Base-by-base conservation (phyloP, 495 filamentous ascomycete genomes). In the Elasticomyces elasticus region DNA sequence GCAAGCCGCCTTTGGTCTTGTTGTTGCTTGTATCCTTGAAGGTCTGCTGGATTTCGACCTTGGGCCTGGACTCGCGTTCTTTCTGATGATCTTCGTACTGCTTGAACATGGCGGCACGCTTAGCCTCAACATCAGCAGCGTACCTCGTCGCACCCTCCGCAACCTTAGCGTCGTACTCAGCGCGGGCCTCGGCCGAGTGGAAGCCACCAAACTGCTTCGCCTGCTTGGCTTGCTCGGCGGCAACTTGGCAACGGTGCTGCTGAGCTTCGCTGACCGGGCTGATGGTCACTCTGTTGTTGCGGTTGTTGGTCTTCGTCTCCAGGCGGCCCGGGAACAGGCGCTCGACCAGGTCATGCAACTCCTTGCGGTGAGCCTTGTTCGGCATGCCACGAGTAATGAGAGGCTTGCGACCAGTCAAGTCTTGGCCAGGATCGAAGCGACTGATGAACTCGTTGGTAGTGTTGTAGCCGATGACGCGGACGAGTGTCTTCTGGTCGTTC, bases 1-100 rank as follows among this genome's bases (percentile, higher is more conserved):
- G 47, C 47, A 31, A 31, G 47, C 47, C 47, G n/a, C 35, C 19
- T 5, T 7, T 49, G n/a, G 47, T 49, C 47, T 49, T 6, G 5
- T 22, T 35, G 27, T 15, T 5, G 10, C 26, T 13, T 15, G 27
- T 49, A 9, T 17, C 9, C 20, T 27, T 24, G 43, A 47, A 47
- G 19, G 22, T 25, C n/a, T 35, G 12, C 26, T 49, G 31, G 47
- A 33, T 19, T 5, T 5, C 27, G 10, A n/a, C 9, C 15, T 6
- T 4, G 5, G 28, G 28, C 24, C 5, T 33, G 26, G 5, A 12
- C 13, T 9, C 19, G 5, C 26, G 23, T 5, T 5, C 25, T 31
- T 31, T 12, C 4, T 5, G 31, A 15, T 20, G 25, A 4, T 9
- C 26, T 20, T 49, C 26, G 26, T n/a, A 20, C 22, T 49, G 4